These are phyloP conservation scores for Melampsora larici-populina DNA, from an alignment of 1,284 basidiomycete species.

Conservation along the genomic window DNA sequence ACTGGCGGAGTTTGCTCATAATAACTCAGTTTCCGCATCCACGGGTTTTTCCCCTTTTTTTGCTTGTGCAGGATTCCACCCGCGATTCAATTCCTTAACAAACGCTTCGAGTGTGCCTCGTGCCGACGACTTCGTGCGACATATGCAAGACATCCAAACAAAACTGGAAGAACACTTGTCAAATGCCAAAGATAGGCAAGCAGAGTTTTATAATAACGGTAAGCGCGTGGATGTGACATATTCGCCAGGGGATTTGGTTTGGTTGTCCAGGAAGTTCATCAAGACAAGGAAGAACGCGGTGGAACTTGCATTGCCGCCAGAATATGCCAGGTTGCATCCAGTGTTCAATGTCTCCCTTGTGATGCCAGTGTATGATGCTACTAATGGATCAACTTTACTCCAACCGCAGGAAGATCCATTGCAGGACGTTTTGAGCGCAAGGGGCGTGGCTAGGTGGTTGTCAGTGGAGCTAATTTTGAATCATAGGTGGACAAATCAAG, in stretches of 20 bases:
- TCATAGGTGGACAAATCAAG: too few relatives aligned
- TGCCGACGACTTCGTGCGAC: background rate
- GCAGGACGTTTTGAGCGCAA: too few relatives aligned
- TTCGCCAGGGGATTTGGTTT: background rate
- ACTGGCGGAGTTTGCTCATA: conserved; percentile 52
- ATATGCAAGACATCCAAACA: background rate
- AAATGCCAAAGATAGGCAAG: background rate
- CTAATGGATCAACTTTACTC: too few relatives aligned
- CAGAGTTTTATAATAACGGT: background rate
- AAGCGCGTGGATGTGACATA: background rate
- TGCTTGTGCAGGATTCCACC: conserved; percentile 55
- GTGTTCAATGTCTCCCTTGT: conserved; percentile 28
- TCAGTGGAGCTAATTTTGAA: too few relatives aligned
- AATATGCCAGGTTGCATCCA: conserved; percentile 15
- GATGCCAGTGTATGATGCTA: too few relatives aligned
- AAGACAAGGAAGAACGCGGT: background rate
- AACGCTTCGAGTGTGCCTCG: background rate
- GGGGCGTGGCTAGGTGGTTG: too few relatives aligned
- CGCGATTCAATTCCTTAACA: conserved; percentile 45
- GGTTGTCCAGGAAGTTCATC: background rate
- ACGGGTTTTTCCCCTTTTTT: conserved; percentile 53
- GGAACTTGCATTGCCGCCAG: background rate
- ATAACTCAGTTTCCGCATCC: conserved; percentile 50
- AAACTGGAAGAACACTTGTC: background rate
- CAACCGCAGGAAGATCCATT: too few relatives aligned